Percentiles rank a stretch among this genome's conserved stretches.
Evolutionary conservation across 2,329 filamentous ascomycete genomes (phyloP).

Genomic region (Fulvia fulva): DNA sequence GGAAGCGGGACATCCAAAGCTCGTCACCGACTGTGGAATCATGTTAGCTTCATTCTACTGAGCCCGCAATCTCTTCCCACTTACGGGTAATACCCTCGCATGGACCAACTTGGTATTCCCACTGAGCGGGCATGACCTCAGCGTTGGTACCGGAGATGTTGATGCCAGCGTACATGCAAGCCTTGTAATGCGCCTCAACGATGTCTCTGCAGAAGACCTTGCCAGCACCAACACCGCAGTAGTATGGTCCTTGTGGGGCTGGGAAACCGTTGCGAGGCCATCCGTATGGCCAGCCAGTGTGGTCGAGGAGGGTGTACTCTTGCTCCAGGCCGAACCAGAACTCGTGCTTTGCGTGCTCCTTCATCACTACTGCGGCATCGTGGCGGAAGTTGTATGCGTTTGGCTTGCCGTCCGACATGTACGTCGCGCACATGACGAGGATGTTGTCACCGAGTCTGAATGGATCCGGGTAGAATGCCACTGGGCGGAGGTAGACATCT

Average conservation of each 20-base stretch:
- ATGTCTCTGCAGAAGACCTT: slow-evolving; percentile 98
- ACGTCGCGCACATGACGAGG: slow-evolving; percentile 90
- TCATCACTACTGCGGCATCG: slow-evolving; percentile 85
- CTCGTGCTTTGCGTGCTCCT: slow-evolving; percentile 72
- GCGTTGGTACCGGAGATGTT: slow-evolving; percentile 98
- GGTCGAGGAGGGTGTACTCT: slow-evolving; percentile 91
- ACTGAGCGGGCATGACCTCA: slow-evolving; percentile 96
- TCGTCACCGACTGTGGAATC: slow-evolving; percentile 73
- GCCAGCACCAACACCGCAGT: slow-evolving; percentile 95
- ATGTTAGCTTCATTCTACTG: slow-evolving; percentile 4
- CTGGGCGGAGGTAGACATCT: slow-evolving; percentile 91
- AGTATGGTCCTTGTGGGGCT: slow-evolving; percentile 89
- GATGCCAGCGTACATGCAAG: slow-evolving; percentile 81
- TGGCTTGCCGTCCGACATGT: slow-evolving; percentile 87
- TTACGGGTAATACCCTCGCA: slow-evolving; percentile 78
- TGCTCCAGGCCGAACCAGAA: slow-evolving; percentile 99
- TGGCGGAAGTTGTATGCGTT: slow-evolving; percentile 99
- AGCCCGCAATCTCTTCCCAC: slow-evolving; percentile 33
- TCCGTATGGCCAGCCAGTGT: slow-evolving; percentile 83
- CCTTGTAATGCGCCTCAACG: slow-evolving; percentile 90
- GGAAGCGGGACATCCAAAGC: slow-evolving; percentile 89
- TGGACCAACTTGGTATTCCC: slow-evolving; percentile 96
- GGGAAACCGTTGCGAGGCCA: slow-evolving; percentile 87
- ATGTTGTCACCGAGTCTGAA: slow-evolving; percentile 89
- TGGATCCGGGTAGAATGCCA: slow-evolving; percentile 84